These are phyloP conservation scores for Escovopsis weberi DNA, from an alignment of 2,329 filamentous ascomycete genomes.

Conservation along the genomic window DNA sequence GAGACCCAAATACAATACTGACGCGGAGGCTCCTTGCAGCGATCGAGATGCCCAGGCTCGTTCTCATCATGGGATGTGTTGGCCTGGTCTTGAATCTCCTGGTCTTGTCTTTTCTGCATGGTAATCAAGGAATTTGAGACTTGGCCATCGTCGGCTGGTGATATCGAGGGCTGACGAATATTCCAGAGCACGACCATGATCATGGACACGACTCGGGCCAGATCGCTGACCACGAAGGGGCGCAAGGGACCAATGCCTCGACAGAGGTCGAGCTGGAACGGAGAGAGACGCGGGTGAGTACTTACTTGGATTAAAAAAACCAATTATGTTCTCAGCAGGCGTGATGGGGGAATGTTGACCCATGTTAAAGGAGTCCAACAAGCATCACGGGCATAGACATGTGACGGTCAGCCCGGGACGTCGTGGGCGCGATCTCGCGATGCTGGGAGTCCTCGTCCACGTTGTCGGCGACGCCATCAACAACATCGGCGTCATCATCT, in stretches of 20 bases:
- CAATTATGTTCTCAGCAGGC: too few species aligned
- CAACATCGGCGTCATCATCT: slow-evolving; percentile 60
- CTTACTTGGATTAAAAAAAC: not conserved
- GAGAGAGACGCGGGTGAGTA: slow-evolving; percentile 9
- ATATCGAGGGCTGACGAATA: slow-evolving; percentile 1
- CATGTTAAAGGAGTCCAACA: slow-evolving; percentile 3
- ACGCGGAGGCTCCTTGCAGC: slow-evolving; percentile 22
- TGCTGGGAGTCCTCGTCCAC: slow-evolving; percentile 57
- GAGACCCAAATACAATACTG: too few species aligned
- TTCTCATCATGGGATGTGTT: slow-evolving; percentile 55
- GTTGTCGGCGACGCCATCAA: slow-evolving; percentile 60
- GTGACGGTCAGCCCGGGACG: slow-evolving; percentile 15
- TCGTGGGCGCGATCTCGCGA: slow-evolving; percentile 47
- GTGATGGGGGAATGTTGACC: too few species aligned
- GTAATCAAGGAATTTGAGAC: slow-evolving; percentile 17
- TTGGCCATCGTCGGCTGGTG: too few species aligned
- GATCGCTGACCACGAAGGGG: slow-evolving; percentile 2
- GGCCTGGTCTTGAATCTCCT: slow-evolving; percentile 55
- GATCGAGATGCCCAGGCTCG: slow-evolving; percentile 48
- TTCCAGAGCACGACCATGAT: slow-evolving; percentile 25
- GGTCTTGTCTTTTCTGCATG: slow-evolving; percentile 50
- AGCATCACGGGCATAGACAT: slow-evolving; percentile 38
- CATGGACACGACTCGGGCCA: slow-evolving; percentile 6
- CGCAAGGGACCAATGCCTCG: slow-evolving; percentile 4
- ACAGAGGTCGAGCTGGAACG: slow-evolving; percentile 6